phyloP scores from a whole-genome alignment of 371 early-diverging fungal genomes.

The Rhizomucor pusillus region DNA sequence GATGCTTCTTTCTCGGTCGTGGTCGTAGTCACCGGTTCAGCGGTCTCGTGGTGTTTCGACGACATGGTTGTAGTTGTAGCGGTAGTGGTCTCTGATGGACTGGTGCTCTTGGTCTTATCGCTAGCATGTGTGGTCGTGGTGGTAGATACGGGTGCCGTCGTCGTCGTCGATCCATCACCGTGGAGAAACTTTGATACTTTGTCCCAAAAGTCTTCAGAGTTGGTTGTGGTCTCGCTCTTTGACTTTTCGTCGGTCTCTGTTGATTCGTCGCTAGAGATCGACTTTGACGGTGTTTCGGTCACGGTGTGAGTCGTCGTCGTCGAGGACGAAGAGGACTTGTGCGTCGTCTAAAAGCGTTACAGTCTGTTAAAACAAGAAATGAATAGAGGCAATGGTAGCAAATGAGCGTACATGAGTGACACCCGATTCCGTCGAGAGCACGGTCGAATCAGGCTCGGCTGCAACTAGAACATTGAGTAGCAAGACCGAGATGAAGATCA shows the following conservation, averaged over 20 bases:
- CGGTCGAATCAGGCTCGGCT: constrained; percentile 6
- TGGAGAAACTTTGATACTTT: constrained; percentile 8
- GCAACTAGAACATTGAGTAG: constrained; percentile 8
- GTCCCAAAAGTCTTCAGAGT: constrained; percentile 11
- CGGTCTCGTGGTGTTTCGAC: neutral
- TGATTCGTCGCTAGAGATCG: neutral
- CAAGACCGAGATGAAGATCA: constrained; percentile 13
- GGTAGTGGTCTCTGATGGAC: constrained; percentile 1
- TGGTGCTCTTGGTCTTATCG: neutral
- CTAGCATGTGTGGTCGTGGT: constrained; percentile 1
- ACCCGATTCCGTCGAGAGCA: neutral
- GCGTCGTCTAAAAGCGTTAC: neutral
- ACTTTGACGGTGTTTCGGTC: neutral
- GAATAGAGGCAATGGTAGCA: too few relatives aligned
- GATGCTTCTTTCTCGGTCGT: neutral
- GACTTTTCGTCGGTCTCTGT: constrained; percentile 6
- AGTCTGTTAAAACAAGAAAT: too few relatives aligned
- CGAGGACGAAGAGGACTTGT: neutral
- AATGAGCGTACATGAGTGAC: constrained; percentile 1
- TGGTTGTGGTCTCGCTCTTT: constrained; percentile 6
- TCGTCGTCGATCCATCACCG: constrained; percentile 1
- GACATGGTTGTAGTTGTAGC: neutral
- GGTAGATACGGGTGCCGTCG: constrained; percentile 2
- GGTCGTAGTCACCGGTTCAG: neutral
- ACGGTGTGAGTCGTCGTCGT: neutral